Conservation (phyloP, 257 asterid genomes). For the Ocimum tenuiflorum region DNA sequence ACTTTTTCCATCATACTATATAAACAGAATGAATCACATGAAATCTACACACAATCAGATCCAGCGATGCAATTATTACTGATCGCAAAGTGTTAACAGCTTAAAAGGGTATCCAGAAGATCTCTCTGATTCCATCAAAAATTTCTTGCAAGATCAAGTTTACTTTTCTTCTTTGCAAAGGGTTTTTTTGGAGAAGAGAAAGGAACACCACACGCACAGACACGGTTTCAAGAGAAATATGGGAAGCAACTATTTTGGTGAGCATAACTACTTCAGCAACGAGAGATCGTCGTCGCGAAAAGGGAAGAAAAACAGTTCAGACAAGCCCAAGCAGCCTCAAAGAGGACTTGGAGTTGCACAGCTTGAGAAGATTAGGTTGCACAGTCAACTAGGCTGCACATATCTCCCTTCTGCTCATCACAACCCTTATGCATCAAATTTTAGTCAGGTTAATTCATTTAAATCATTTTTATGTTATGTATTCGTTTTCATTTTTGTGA, state of each 20-base stretch:
- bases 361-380: conserved; percentile 84
- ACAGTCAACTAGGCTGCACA: conserved; percentile 53
- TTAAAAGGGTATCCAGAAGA: conserved; percentile 49
- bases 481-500: neutral
- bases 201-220: neutral
- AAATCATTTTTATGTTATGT: neutral
- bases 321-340: conserved; percentile 84
- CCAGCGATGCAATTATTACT: conserved; percentile 89
- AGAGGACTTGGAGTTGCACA: conserved; percentile 94
- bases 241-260: conserved; percentile 72
- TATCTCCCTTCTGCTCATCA: conserved; percentile 39
- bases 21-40: conserved; percentile 43
- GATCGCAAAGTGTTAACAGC: conserved; percentile 43
- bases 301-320: conserved; percentile 53
- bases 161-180: too few species aligned
- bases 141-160: neutral
- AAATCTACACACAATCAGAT: conserved; percentile 67
- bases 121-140: conserved; percentile 35
- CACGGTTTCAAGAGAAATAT: conserved; percentile 11
- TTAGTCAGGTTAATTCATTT: conserved; percentile 34
- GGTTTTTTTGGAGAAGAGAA: too few species aligned
- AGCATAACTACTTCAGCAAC: conserved; percentile 34
- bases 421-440: conserved; percentile 39
- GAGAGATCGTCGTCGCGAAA: conserved; percentile 48
- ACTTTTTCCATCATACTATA: conserved; percentile 34